A percentile compares a stretch with the other conserved stretches of the same genome.
These are phyloP conservation scores for Ustilago shanxiensis DNA, from an alignment of 1,284 basidiomycete genomes.

Conservation along the genomic window DNA sequence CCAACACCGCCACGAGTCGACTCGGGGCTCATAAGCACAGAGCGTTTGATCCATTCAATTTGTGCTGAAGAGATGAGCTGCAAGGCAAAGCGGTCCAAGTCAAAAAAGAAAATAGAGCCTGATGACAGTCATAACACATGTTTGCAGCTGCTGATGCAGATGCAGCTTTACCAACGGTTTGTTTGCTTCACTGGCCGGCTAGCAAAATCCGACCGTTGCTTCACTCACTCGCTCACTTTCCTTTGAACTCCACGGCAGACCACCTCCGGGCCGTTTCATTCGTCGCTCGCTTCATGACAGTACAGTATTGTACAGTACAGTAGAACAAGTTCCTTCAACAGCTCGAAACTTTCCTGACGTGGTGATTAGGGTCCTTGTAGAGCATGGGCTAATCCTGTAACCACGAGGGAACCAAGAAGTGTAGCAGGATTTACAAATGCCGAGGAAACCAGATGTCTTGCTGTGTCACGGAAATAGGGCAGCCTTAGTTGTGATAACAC, in stretches of 20 bases:
- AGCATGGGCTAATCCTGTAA: background rate
- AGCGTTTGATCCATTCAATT: background rate
- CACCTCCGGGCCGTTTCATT: background rate
- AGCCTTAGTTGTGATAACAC: too few species aligned
- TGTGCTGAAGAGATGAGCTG: background rate
- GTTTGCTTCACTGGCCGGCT: constrained; percentile 6
- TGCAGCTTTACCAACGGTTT: background rate
- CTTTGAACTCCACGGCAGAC: constrained; percentile 1
- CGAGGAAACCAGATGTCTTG: background rate
- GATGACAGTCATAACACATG: background rate
- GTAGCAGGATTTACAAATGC: too few species aligned
- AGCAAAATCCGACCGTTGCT: constrained; percentile 23
- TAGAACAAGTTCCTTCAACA: too few species aligned
- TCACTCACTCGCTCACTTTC: too few species aligned
- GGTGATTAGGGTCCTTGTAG: background rate
- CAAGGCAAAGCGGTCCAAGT: background rate
- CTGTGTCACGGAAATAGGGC: background rate
- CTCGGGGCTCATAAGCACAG: background rate
- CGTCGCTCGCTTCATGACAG: background rate
- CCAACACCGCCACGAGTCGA: background rate
- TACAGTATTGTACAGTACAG: too few species aligned
- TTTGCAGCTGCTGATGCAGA: background rate
- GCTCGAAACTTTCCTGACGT: too few species aligned
- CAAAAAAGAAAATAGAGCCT: background rate
- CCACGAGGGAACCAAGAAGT: background rate